Evolutionary conservation across 1,139 yeast genomes (phyloP).

Genomic region (Taiozyma onychis): DNA sequence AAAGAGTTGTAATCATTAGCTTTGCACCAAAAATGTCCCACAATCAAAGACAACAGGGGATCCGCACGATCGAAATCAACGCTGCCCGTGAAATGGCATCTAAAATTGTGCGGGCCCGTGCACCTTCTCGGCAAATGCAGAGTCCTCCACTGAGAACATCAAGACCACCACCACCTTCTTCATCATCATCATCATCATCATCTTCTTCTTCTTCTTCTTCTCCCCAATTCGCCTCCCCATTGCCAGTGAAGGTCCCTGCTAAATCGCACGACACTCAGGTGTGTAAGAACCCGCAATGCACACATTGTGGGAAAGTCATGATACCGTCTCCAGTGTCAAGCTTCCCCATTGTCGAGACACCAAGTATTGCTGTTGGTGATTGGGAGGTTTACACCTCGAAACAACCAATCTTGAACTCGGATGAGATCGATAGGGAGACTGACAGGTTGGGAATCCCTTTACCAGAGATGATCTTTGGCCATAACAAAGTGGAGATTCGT

Average conservation of each 20-base stretch:
- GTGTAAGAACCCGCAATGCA: constrained; percentile 42
- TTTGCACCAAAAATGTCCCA: not conserved
- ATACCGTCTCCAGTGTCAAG: constrained; percentile 69
- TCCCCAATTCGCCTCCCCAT: not conserved
- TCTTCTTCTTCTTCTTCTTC: not conserved
- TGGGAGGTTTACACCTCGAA: constrained; percentile 77
- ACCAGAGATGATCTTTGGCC: constrained; percentile 99
- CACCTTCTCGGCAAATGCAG: not conserved
- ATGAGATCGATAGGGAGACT: constrained; percentile 62
- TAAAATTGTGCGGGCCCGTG: constrained; percentile 27
- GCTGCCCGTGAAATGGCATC: constrained; percentile 61
- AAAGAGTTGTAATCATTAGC: too few relatives aligned
- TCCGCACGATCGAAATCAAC: constrained; percentile 52
- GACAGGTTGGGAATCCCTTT: constrained; percentile 67
- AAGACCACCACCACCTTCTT: not conserved
- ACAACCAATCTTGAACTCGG: constrained; percentile 70
- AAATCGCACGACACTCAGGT: constrained; percentile 20
- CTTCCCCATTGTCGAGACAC: constrained; percentile 55
- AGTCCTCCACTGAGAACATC: not conserved
- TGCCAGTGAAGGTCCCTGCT: constrained; percentile 16
- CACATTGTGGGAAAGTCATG: constrained; percentile 62
- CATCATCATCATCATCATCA: too few relatives aligned
- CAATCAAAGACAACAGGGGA: constrained; percentile 27
- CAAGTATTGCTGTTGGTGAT: constrained; percentile 58
- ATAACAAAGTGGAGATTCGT: constrained; percentile 55